Conservation (phyloP, 495 filamentous ascomycete genomes). For the Penicillium cataractarum region DNA sequence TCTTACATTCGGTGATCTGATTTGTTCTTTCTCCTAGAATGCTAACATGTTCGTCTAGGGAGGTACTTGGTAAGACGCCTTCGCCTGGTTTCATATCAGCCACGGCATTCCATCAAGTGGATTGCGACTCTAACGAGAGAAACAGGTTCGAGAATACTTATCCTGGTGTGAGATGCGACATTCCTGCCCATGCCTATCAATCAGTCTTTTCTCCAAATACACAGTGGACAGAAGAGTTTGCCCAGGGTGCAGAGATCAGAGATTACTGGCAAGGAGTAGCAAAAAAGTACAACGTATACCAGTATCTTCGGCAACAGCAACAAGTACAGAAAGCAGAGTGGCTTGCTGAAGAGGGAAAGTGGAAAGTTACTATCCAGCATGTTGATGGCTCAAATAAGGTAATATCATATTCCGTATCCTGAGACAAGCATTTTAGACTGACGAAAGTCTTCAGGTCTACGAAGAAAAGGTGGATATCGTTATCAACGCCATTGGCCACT, state of each 20-base stretch:
- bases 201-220: slow-evolving; percentile 66
- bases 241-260: slow-evolving; percentile 64
- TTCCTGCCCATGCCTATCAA: slow-evolving; percentile 74
- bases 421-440: slow-evolving; percentile 8
- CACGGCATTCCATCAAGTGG: not conserved
- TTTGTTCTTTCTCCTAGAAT: no score
- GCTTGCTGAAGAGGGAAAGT: slow-evolving; percentile 53
- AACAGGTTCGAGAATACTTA: slow-evolving; percentile 58
- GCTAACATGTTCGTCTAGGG: slow-evolving; percentile 33
- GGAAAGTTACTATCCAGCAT: slow-evolving; percentile 51
- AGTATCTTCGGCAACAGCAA: slow-evolving; percentile 53
- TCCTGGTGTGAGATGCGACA: slow-evolving; percentile 64
- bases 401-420: not conserved
- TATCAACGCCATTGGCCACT: slow-evolving; percentile 61
- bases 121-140: not conserved
- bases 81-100: not conserved
- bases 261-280: slow-evolving; percentile 66
- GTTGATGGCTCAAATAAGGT: slow-evolving; percentile 39
- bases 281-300: slow-evolving; percentile 62
- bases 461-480: slow-evolving; percentile 59
- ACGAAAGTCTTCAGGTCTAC: slow-evolving; percentile 40
- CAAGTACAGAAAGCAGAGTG: slow-evolving; percentile 57
- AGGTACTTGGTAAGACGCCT: slow-evolving; percentile 48
- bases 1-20: no score
- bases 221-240: slow-evolving; percentile 68